Evolutionary conservation across 2,329 filamentous ascomycete species (phyloP), one percentile per base, ranked within the genome.

Genomic region (Phoma sp.): DNA sequence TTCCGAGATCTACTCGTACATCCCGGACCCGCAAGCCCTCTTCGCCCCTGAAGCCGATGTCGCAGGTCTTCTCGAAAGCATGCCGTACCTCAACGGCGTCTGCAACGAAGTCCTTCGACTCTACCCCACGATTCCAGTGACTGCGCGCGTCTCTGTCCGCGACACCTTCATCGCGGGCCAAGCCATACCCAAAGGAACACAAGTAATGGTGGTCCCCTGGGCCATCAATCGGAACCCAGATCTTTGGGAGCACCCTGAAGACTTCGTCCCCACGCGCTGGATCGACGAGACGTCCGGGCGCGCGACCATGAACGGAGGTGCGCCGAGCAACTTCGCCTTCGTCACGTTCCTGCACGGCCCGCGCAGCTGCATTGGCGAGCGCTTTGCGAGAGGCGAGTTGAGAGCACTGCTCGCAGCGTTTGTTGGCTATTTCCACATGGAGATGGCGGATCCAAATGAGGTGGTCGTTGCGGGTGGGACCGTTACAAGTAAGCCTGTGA

Each of bases 1-100:
- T 22, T 75, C 80, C 9, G 91, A 95, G 71, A 76, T 96, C 40
- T 84, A 85, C 55, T 70, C 79, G 18, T 77, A 80, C 14, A 80
- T 93, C 9, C 86, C 88, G 0, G 80, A 55, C 48, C 72, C 56
- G 36, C 59, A 54, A 35, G 47, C 47, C 11, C 48, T 65, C 33
- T 59, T 64, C 10, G 46, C 57, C 8, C 57, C 63, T 2, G 23
- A 29, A 10, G 51, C 61, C 9, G 67, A 72, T 38, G 58, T 77
- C n/a, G 69, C 77, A 38, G 55, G 58, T 4, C 62, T 76, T 9
- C 67, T 80, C 18, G 78, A 80, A 57, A 67, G 64, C n/a, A 69
- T 80, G 23, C 77, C 77, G 1, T 75, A 77, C 55, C 73, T 80
- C 11, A 79, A 79, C 55, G 77, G 71, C 14, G 75, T 80, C 57